Conservation (phyloP, 2,329 filamentous ascomycete genomes). For the Fusarium succisae region DNA sequence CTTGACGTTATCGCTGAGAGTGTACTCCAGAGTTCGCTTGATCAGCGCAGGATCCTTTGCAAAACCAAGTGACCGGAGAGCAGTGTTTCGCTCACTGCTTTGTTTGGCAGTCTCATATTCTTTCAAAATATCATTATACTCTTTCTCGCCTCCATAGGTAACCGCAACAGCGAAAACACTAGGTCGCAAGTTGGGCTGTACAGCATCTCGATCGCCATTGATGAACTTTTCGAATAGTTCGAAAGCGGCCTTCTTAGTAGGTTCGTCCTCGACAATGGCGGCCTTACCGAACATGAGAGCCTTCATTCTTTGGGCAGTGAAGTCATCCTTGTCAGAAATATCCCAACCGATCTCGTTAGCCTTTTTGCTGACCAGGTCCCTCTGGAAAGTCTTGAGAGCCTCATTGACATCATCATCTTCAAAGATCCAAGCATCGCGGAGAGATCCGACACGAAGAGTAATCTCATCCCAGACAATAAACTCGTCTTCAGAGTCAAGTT, state of each 20-base stretch:
- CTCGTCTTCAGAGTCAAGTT: conserved; percentile 83
- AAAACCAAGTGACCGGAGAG: conserved; percentile 83
- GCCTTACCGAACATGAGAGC: conserved; percentile 86
- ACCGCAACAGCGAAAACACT: conserved; percentile 88
- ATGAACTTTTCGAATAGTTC: conserved; percentile 91
- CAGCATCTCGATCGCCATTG: conserved; percentile 78
- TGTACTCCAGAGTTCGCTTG: conserved; percentile 78
- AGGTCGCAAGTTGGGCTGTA: conserved; percentile 90
- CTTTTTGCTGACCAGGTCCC: conserved; percentile 78
- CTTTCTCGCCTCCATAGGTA: conserved; percentile 79
- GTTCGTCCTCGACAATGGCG: conserved; percentile 81
- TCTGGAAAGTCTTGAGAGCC: conserved; percentile 84
- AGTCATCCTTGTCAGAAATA: conserved; percentile 85
- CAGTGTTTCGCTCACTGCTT: conserved; percentile 89
- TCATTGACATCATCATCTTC: conserved; percentile 79
- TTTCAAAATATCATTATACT: conserved; percentile 43
- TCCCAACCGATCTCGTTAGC: conserved; percentile 89
- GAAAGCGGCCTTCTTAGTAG: conserved; percentile 80
- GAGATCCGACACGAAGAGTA: conserved; percentile 77
- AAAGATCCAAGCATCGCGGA: conserved; percentile 83
- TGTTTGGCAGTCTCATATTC: conserved; percentile 62
- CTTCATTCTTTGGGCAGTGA: conserved; percentile 95
- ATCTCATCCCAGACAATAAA: conserved; percentile 98
- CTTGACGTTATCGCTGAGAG: conserved; percentile 84
- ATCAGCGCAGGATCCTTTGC: conserved; percentile 82